A percentile compares a stretch with the other conserved stretches of the same genome.
These are phyloP conservation scores for Leccinum solheimii DNA, from an alignment of 1,284 basidiomycete genomes.

Conservation along the genomic window DNA sequence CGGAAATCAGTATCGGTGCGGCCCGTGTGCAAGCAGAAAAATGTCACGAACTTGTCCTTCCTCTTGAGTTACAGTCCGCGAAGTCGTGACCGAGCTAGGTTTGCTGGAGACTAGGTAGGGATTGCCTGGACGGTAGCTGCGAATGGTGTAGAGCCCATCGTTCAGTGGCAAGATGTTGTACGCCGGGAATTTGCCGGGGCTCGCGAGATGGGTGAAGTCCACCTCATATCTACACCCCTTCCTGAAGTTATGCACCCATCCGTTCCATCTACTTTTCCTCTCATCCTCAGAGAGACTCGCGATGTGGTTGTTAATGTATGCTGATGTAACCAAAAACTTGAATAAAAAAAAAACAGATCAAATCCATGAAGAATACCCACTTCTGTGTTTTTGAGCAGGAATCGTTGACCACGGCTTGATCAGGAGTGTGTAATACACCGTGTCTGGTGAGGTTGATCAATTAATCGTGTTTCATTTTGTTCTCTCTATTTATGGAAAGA, in stretches of 20 bases:
- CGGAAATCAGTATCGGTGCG: neutral
- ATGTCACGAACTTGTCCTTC: neutral
- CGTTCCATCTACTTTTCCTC: neutral
- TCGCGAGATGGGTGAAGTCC: slow-evolving; percentile 6
- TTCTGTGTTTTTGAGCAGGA: neutral
- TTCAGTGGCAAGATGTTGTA: slow-evolving; percentile 5
- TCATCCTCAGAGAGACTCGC: neutral
- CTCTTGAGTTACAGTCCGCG: neutral
- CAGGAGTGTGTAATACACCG: slow-evolving; percentile 1
- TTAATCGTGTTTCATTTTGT: too few species aligned
- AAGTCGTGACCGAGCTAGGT: neutral
- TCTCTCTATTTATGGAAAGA: too few species aligned
- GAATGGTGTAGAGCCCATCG: slow-evolving; percentile 10
- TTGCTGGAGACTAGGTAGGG: neutral
- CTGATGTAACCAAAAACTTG: neutral
- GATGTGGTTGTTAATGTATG: slow-evolving; percentile 9
- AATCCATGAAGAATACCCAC: neutral
- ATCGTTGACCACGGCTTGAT: neutral
- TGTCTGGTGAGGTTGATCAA: slow-evolving; percentile 1
- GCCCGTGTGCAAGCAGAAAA: neutral
- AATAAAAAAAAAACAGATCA: too few species aligned
- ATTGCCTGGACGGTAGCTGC: slow-evolving; percentile 3
- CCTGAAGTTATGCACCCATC: neutral
- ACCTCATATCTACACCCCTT: slow-evolving; percentile 6
- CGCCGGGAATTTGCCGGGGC: neutral